These are phyloP conservation scores for Trichoderma simmonsii DNA, from an alignment of 2,329 filamentous ascomycete species.

Conservation along the genomic window DNA sequence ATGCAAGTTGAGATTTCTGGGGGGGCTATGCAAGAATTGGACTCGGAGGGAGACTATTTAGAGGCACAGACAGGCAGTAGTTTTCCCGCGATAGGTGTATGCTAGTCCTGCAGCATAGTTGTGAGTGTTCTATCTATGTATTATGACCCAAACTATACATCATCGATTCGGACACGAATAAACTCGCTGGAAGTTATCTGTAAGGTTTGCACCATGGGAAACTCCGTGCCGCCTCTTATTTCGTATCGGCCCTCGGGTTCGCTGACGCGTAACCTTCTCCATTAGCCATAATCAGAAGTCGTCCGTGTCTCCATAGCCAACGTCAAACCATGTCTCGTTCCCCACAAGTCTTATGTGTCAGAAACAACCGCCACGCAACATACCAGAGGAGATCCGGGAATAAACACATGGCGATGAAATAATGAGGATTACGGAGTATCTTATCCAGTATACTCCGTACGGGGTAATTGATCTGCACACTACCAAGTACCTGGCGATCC, in stretches of 20 bases:
- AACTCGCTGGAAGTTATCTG: background rate
- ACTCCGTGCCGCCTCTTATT: background rate
- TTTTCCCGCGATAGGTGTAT: background rate
- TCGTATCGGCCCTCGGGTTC: background rate
- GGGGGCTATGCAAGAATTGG: constrained; percentile 1
- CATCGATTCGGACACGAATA: background rate
- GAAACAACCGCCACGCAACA: background rate
- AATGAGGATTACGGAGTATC: background rate
- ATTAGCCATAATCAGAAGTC: background rate
- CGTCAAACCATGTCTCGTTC: background rate
- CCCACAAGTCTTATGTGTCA: constrained; percentile 1
- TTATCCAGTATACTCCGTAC: background rate
- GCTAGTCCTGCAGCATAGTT: background rate
- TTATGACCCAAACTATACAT: background rate
- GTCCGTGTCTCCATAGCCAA: background rate
- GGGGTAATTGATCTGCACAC: background rate
- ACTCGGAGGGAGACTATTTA: background rate
- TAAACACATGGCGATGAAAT: background rate
- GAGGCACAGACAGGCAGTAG: background rate
- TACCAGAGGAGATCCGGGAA: background rate
- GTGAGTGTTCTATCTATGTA: background rate
- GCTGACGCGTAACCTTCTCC: constrained; percentile 1
- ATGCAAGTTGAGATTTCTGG: background rate
- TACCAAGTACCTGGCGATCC: background rate
- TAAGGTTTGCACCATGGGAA: background rate